Conservation (phyloP, 192 early-diverging fungal genomes). For the Diversispora epigaea region DNA sequence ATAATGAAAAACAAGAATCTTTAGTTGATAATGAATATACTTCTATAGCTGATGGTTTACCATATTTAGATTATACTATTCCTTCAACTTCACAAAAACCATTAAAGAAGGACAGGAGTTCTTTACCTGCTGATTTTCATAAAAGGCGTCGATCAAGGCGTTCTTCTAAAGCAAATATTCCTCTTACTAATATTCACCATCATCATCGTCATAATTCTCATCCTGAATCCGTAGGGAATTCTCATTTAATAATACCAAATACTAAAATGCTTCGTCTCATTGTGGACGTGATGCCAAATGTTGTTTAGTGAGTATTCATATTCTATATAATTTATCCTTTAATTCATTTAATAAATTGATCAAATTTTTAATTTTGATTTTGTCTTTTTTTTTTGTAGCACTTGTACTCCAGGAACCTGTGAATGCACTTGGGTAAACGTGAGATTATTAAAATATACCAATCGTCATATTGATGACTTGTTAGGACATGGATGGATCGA, state of each 20-base stretch:
- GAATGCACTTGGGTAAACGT: slow-evolving; percentile 56
- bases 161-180: neutral
- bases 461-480: slow-evolving; percentile 38
- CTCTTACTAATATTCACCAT: neutral
- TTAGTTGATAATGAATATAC: neutral
- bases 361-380: neutral
- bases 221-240: no score
- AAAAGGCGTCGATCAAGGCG: slow-evolving; percentile 7
- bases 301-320: slow-evolving; percentile 51
- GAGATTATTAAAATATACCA: slow-evolving; percentile 53
- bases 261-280: slow-evolving; percentile 50
- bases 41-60: neutral
- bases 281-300: slow-evolving; percentile 56
- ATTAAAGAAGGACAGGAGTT: neutral
- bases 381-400: slow-evolving; percentile 35
- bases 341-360: neutral
- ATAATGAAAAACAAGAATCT: no score
- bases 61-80: neutral
- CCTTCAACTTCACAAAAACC: neutral
- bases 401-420: slow-evolving; percentile 46
- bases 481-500: slow-evolving; percentile 49
- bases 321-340: neutral
- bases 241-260: slow-evolving; percentile 32
- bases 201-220: neutral
- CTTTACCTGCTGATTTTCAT: neutral